Conservation (phyloP, 805 yeast genomes). For the Zygosaccharomyces siamensis region DNA sequence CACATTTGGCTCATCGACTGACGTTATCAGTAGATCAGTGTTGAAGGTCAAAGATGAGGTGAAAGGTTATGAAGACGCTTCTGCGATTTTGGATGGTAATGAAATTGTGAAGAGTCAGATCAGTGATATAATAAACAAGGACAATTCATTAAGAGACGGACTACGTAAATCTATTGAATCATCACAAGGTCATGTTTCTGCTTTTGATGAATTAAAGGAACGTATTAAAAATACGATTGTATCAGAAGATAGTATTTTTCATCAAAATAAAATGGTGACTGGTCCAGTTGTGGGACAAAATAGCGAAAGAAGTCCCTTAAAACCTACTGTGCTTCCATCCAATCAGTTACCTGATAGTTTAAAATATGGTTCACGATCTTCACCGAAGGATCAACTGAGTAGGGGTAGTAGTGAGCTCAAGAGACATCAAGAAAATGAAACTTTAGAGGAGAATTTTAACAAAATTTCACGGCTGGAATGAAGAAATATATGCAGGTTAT, state of each 20-base stretch:
- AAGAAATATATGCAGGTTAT: neutral
- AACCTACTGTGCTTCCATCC: slow-evolving; percentile 7
- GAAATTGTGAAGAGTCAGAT: slow-evolving; percentile 18
- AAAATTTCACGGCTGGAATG: slow-evolving; percentile 10
- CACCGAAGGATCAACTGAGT: slow-evolving; percentile 5
- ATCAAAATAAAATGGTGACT: neutral
- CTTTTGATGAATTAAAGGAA: slow-evolving; percentile 8
- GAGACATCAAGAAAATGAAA: slow-evolving; percentile 9
- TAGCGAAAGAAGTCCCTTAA: slow-evolving; percentile 10
- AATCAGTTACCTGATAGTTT: slow-evolving; percentile 5
- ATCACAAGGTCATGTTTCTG: slow-evolving; percentile 7
- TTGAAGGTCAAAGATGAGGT: slow-evolving; percentile 17
- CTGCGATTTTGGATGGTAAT: slow-evolving; percentile 12
- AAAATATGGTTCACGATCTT: slow-evolving; percentile 6
- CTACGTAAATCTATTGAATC: slow-evolving; percentile 10
- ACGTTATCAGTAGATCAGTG: slow-evolving; percentile 17
- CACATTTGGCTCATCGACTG: slow-evolving; percentile 17
- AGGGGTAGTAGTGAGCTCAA: slow-evolving; percentile 4
- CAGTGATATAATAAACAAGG: slow-evolving; percentile 17
- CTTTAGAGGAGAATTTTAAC: slow-evolving; percentile 8
- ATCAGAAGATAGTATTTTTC: neutral
- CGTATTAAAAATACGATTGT: slow-evolving; percentile 7
- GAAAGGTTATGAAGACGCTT: slow-evolving; percentile 15
- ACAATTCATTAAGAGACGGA: slow-evolving; percentile 12
- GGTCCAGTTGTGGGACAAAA: neutral